Evolutionary conservation across 768 basidiomycete species (phyloP), one percentile per base, ranked within the genome.

Genomic region (Tulasnella calospora): DNA sequence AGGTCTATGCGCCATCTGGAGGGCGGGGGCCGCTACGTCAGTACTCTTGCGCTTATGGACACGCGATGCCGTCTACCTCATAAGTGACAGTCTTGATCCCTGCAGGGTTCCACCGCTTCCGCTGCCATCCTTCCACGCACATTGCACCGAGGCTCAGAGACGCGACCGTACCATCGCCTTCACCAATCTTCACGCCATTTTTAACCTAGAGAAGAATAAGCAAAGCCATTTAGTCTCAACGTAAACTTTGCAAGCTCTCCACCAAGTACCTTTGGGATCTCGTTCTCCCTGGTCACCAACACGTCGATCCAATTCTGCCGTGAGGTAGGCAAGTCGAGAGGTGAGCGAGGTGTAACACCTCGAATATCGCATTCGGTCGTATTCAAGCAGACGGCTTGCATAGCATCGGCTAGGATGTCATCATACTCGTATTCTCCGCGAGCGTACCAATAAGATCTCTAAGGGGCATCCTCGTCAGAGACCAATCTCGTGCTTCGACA

Each of bases 91-190:
- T 85, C 81, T 90, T 88, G 82, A 98, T 95, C n/a, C 92, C 88
- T 17, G 90, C 92, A 0, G 97, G 97, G 84, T 98, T 99, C 94
- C 95, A 98, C 76, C 91, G 87, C 80, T 88, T 88, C 78, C 91
- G 87, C 84, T 93, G 93, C 97, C 96, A 98, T 9, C 96, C 97
- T 82, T 95, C 94, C 15, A 93, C 91, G 82, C 97, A 98, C 95
- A 99, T 98, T n/a, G 93, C 90, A 21, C 96, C 97, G 75, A 96
- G 87, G 81, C 93, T 94, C 44, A 96, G 82, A 57, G 95, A 85
- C 81, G 90, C 90, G 33, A 96, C 95, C 2, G 98, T 98, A 17
- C 98, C 97, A 83, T 99, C 98, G 10, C 96, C 97, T 85, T 98
- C 95, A 55, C 95, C 94, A 84, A 96, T 90, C 81, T 92, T 94